Evolutionary conservation across 257 asterid species (phyloP).

Genomic region (Rauvolfia tetraphylla): DNA sequence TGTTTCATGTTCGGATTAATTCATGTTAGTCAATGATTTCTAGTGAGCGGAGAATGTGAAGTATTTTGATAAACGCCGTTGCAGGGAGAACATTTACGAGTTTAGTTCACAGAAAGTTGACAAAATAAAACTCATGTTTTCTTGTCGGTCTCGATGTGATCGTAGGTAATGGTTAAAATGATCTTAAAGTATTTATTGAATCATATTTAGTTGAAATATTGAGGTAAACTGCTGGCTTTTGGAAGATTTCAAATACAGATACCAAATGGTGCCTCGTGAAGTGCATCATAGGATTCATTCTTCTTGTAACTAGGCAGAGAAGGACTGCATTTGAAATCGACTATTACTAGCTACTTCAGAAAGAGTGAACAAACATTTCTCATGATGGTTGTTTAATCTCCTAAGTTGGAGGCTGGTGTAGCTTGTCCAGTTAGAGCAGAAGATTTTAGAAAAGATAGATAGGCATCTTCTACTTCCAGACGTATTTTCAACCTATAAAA

Average conservation of each 20-base stretch:
- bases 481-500: not conserved
- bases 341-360: not conserved
- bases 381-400: not conserved
- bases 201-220: not conserved
- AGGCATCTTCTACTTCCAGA: not conserved
- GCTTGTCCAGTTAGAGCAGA: not conserved
- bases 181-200: not conserved
- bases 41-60: not conserved
- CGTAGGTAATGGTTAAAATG: too few species aligned
- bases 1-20: not conserved
- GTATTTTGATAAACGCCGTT: not conserved
- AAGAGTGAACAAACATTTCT: too few species aligned
- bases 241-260: not conserved
- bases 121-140: not conserved
- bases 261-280: not conserved
- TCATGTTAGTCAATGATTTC: too few species aligned
- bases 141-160: too few species aligned
- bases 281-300: not conserved
- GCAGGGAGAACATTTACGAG: too few species aligned
- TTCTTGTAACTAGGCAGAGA: not conserved
- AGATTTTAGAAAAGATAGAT: not conserved
- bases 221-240: not conserved
- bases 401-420: not conserved
- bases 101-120: not conserved
- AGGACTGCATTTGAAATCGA: not conserved